Conservation (phyloP, 345 rosid species). For the Citrus trifoliata region DNA sequence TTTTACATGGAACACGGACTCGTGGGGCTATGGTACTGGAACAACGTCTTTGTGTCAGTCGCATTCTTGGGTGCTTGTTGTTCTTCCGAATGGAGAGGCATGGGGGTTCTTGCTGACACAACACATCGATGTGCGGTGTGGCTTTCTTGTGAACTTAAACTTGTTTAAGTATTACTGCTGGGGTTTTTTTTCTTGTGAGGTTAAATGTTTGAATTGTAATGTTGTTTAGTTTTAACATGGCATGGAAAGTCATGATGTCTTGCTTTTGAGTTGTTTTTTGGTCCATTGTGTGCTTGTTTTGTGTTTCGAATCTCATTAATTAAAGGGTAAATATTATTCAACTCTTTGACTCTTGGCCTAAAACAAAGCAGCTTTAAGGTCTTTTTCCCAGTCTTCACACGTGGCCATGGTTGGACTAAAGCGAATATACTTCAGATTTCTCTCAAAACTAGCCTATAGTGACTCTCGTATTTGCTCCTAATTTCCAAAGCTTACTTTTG, state of each 20-base stretch:
- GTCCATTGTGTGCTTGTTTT: background rate
- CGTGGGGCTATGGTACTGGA: constrained; percentile 83
- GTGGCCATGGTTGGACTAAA: background rate
- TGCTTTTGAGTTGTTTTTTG: background rate
- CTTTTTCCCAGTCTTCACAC: background rate
- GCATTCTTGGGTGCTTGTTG: constrained; percentile 89
- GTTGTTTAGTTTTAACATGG: no score
- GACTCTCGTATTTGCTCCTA: background rate
- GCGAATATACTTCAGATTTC: background rate
- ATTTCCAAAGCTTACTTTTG: background rate
- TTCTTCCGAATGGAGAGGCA: constrained; percentile 85
- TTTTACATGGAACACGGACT: constrained; percentile 83
- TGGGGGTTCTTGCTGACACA: constrained; percentile 93
- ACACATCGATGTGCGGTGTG: constrained; percentile 76
- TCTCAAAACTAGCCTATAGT: background rate
- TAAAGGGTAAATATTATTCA: background rate
- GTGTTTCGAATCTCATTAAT: background rate
- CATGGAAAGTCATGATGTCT: background rate
- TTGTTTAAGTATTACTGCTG: background rate
- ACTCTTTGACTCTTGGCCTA: background rate
- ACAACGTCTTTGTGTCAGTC: constrained; percentile 92
- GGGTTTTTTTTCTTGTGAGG: background rate
- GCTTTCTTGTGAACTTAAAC: constrained; percentile 7
- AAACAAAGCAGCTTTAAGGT: background rate
- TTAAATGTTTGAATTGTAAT: background rate